Conservation (phyloP, 1,284 basidiomycete genomes). For the Gymnopus androsaceus region DNA sequence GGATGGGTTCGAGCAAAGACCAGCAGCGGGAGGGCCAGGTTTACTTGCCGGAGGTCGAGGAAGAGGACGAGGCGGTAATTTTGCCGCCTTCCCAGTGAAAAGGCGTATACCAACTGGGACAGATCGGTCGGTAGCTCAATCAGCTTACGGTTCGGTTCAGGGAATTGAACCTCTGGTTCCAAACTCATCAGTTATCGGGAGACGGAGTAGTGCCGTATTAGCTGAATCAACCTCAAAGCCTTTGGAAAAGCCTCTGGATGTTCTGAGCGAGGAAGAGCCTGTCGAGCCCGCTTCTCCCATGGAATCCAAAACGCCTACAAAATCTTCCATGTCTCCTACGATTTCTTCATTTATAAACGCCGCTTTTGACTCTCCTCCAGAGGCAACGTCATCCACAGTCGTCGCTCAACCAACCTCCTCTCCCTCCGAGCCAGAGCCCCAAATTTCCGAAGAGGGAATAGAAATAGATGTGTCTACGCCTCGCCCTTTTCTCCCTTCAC, state of each 20-base stretch:
- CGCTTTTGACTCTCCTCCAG: not conserved
- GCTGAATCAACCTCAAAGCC: no score
- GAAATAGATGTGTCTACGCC: not conserved
- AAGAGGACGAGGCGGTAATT: constrained; percentile 4
- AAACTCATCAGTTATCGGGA: not conserved
- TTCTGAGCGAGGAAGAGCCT: not conserved
- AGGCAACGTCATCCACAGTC: not conserved
- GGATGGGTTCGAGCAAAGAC: no score
- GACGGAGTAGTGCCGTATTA: constrained; percentile 2
- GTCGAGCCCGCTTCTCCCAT: not conserved
- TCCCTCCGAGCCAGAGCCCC: not conserved
- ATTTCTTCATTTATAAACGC: not conserved
- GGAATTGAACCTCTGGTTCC: not conserved
- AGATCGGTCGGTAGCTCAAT: not conserved
- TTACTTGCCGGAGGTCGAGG: not conserved
- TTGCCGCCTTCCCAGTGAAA: constrained; percentile 8
- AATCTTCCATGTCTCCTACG: not conserved
- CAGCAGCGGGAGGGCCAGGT: not conserved
- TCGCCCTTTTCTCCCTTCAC: constrained; percentile 3
- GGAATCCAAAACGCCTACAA: not conserved
- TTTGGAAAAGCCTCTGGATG: no score
- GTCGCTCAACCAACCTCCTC: not conserved
- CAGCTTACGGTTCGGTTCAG: not conserved
- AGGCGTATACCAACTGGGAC: not conserved
- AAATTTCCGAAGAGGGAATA: not conserved